Evolutionary conservation across 345 rosid species (phyloP).

Genomic region (Eucalyptus pumila): DNA sequence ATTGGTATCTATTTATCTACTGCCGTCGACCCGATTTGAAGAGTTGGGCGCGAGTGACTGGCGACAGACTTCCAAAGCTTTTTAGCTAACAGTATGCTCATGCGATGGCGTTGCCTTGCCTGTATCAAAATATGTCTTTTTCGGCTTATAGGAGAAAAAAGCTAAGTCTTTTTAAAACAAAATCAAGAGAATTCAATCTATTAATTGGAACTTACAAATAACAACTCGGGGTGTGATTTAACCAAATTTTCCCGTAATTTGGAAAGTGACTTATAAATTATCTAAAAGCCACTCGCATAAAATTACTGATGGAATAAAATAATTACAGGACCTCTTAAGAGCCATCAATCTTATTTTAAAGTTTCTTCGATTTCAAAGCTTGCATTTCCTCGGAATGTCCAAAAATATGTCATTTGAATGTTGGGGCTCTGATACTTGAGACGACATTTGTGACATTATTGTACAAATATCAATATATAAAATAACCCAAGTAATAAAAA

Average conservation of each 20-base stretch:
- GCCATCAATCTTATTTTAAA: neutral
- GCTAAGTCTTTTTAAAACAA: too few species aligned
- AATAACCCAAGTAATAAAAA: neutral
- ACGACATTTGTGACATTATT: neutral
- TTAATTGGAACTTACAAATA: neutral
- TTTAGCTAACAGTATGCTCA: accelerated
- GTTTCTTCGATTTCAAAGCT: neutral
- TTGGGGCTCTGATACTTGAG: neutral
- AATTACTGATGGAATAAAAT: neutral
- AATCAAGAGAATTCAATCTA: neutral
- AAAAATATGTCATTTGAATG: neutral
- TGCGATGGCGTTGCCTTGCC: accelerated
- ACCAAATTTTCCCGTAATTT: neutral
- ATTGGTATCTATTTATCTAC: neutral
- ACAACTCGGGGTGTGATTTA: accelerated
- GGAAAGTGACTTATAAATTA: neutral
- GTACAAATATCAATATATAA: accelerated
- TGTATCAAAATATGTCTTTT: neutral
- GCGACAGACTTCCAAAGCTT: neutral
- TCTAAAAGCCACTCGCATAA: neutral
- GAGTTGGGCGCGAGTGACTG: neutral
- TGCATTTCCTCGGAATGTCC: accelerated
- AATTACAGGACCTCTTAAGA: neutral
- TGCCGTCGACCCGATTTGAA: neutral
- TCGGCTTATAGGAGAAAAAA: neutral